These are phyloP conservation scores for Cyanidioschyzon merolae DNA, from an alignment of 23 red algal genomes.

Conservation along the genomic window DNA sequence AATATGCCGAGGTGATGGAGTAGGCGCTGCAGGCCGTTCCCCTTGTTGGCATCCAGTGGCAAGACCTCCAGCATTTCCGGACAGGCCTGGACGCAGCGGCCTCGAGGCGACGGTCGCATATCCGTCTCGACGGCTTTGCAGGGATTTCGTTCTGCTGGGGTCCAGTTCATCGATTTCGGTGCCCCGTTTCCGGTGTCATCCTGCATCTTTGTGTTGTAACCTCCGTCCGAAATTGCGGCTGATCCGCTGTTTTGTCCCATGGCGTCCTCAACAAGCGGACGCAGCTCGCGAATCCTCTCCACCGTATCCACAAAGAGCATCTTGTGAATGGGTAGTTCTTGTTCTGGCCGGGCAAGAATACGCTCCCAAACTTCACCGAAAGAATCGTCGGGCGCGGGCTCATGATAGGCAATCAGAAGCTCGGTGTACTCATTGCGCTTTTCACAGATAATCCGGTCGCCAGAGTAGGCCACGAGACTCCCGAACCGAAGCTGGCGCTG, in stretches of 20 bases:
- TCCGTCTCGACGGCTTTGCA: too few species aligned
- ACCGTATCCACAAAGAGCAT: slow-evolving; percentile 63
- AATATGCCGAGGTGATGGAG: slow-evolving; percentile 33
- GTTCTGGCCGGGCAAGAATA: slow-evolving; percentile 36
- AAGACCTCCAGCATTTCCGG: slow-evolving; percentile 85
- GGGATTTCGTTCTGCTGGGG: too few species aligned
- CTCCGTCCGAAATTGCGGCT: too few species aligned
- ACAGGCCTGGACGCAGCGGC: slow-evolving; percentile 35
- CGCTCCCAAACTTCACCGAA: not conserved
- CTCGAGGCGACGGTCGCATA: too few species aligned
- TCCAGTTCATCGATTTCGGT: too few species aligned
- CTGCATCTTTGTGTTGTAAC: too few species aligned
- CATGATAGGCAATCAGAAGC: slow-evolving; percentile 40
- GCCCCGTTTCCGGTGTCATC: too few species aligned
- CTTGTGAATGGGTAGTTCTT: slow-evolving; percentile 39
- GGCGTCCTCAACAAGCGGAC: slow-evolving; percentile 43
- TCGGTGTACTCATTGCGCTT: slow-evolving; percentile 35
- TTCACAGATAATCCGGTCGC: slow-evolving; percentile 78
- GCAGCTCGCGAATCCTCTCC: slow-evolving; percentile 27
- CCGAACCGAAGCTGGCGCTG: slow-evolving; percentile 29
- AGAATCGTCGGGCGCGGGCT: not conserved
- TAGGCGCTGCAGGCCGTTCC: slow-evolving; percentile 47
- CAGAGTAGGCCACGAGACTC: slow-evolving; percentile 58
- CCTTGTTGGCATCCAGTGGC: slow-evolving; percentile 65
- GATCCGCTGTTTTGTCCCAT: slow-evolving; percentile 20